These are phyloP conservation scores for Stentor coeruleus DNA, from an alignment of 73 alveolate genomes.

Conservation along the genomic window DNA sequence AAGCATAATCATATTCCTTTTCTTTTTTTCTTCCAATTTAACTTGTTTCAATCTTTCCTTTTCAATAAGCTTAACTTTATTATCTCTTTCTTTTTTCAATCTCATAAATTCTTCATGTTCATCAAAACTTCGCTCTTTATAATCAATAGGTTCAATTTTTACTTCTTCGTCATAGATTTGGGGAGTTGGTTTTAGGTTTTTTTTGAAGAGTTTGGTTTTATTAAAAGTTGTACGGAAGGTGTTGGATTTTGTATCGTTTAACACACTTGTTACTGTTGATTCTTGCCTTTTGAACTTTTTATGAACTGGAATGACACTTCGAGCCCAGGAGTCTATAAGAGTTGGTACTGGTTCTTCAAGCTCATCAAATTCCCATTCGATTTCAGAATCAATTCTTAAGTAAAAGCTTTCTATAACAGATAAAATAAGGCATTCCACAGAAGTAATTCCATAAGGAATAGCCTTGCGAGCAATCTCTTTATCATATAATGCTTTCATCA, in stretches of 20 bases:
- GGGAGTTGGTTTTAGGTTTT: background rate
- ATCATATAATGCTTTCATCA: no score
- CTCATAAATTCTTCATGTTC: background rate
- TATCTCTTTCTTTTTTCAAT: background rate
- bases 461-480: background rate
- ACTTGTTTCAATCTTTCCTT: background rate
- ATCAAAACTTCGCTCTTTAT: background rate
- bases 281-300: background rate
- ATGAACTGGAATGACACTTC: background rate
- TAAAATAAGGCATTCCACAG: no score
- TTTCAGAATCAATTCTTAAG: background rate
- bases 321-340: background rate
- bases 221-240: background rate
- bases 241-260: background rate
- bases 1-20: background rate
- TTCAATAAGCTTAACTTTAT: background rate
- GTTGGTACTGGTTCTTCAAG: background rate
- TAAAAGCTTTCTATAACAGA: background rate
- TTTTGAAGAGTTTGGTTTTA: background rate
- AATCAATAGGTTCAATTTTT: background rate
- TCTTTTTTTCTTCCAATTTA: background rate
- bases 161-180: background rate
- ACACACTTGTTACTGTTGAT: background rate
- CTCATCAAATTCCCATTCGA: background rate
- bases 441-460: background rate